phyloP scores from a whole-genome alignment of 2,329 filamentous ascomycete genomes.

The Purpureocillium lavendulum region DNA sequence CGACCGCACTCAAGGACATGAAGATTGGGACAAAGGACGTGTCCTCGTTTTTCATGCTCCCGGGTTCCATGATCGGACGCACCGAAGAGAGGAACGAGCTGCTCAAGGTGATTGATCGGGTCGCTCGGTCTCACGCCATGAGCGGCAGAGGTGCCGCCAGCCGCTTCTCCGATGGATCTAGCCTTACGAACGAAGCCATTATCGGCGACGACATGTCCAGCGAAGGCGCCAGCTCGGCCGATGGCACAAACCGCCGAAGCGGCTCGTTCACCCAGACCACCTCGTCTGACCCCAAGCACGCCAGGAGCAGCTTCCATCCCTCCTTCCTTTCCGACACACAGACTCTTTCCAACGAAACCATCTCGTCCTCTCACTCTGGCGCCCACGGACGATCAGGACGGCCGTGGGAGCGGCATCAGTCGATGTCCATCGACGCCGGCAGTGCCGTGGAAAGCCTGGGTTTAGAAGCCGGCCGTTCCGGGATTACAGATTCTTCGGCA shows the following conservation, averaged over 20 bases:
- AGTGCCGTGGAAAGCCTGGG: slow-evolving; percentile 36
- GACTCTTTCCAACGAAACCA: slow-evolving; percentile 34
- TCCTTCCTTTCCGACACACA: slow-evolving; percentile 32
- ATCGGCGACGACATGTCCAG: slow-evolving; percentile 47
- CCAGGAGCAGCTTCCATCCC: slow-evolving; percentile 29
- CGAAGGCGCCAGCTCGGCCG: slow-evolving; percentile 50
- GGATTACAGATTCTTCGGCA: slow-evolving; percentile 35
- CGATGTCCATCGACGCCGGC: slow-evolving; percentile 39
- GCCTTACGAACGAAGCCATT: slow-evolving; percentile 40
- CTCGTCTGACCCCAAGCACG: slow-evolving; percentile 30
- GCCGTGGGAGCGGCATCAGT: slow-evolving; percentile 44
- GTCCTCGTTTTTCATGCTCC: slow-evolving; percentile 86
- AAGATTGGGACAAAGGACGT: slow-evolving; percentile 76
- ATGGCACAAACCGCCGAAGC: slow-evolving; percentile 40
- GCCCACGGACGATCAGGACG: slow-evolving; percentile 28
- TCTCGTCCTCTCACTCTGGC: slow-evolving; percentile 36
- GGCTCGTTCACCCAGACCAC: slow-evolving; percentile 39
- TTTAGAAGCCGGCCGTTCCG: slow-evolving; percentile 33
- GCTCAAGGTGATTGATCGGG: slow-evolving; percentile 66
- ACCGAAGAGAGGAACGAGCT: slow-evolving; percentile 63
- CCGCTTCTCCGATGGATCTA: slow-evolving; percentile 46
- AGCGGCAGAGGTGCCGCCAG: slow-evolving; percentile 32
- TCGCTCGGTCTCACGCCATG: slow-evolving; percentile 55
- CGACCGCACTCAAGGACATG: slow-evolving; percentile 62
- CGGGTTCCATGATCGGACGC: slow-evolving; percentile 72